Conservation (phyloP, 331 rosid genomes). For the Pyracantha coccinea region DNA sequence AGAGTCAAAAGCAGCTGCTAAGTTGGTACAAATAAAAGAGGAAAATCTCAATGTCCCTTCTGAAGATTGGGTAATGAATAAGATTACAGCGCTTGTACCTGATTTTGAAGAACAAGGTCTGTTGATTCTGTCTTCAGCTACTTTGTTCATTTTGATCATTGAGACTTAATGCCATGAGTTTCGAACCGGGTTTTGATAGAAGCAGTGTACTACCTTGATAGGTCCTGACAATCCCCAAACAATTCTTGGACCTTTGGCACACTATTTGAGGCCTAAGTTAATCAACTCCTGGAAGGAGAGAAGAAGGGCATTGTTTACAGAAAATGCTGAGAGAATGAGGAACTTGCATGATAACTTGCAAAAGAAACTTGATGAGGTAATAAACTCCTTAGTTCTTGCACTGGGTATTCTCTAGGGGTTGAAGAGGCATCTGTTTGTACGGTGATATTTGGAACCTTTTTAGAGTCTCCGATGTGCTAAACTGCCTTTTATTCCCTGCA, state of each 20-base stretch:
- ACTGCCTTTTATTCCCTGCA: constrained; percentile 33
- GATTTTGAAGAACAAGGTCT: constrained; percentile 92
- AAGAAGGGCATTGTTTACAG: constrained; percentile 68
- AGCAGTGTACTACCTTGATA: constrained; percentile 27
- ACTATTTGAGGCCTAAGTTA: constrained; percentile 69
- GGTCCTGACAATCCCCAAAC: constrained; percentile 70
- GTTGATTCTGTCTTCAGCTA: constrained; percentile 20
- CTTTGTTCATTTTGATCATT: constrained; percentile 10
- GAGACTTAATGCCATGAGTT: neutral
- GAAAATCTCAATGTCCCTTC: constrained; percentile 60
- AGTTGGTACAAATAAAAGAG: constrained; percentile 53
- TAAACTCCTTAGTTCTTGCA: neutral
- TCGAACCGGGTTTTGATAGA: constrained; percentile 21
- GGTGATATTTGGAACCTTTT: neutral
- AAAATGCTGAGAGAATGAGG: constrained; percentile 68
- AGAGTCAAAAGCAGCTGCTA: constrained; percentile 58
- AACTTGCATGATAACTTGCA: constrained; percentile 69
- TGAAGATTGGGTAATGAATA: constrained; percentile 87
- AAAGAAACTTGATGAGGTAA: constrained; percentile 89
- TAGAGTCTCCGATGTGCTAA: neutral
- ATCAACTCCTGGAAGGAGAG: constrained; percentile 72
- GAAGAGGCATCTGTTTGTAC: neutral
- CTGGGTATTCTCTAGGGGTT: neutral
- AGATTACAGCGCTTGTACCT: constrained; percentile 54
- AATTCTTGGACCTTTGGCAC: constrained; percentile 61